Conservation (phyloP, 805 yeast species). For the Zygosaccharomyces bisporus region DNA sequence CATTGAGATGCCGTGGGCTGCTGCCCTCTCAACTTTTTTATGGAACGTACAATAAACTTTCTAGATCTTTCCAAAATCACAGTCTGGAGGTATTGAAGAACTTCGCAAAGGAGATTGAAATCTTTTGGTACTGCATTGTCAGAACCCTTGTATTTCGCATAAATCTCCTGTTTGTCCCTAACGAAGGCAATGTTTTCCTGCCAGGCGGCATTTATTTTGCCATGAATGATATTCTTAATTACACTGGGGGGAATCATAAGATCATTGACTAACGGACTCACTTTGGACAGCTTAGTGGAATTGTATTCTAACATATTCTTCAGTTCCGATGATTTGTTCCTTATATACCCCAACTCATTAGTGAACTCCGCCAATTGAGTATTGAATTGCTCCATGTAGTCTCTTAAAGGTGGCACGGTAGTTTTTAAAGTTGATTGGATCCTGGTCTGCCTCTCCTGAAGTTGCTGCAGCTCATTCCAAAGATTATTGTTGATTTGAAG, state of each 20-base stretch:
- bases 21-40: conserved; percentile 60
- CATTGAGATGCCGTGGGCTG: conserved; percentile 66
- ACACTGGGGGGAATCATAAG: conserved; percentile 71
- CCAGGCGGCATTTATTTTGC: conserved; percentile 60
- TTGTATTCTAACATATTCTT: conserved; percentile 47
- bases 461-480: conserved; percentile 18
- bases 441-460: conserved; percentile 20
- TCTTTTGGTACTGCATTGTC: conserved; percentile 25
- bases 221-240: conserved; percentile 53
- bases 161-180: conserved; percentile 55
- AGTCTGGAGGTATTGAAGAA: conserved; percentile 47
- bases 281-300: conserved; percentile 44
- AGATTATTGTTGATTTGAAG: conserved; percentile 14
- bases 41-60: conserved; percentile 59
- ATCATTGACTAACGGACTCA: conserved; percentile 75
- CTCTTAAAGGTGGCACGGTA: conserved; percentile 46
- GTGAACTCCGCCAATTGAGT: conserved; percentile 52
- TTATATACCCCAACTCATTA: conserved; percentile 57
- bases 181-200: conserved; percentile 55
- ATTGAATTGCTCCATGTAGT: conserved; percentile 54
- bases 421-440: conserved; percentile 25
- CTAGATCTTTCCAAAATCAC: conserved; percentile 75
- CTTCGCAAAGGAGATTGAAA: conserved; percentile 22
- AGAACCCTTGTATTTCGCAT: conserved; percentile 38
- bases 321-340: conserved; percentile 48